Evolutionary conservation across 108 stramenopile genomes (phyloP).

Genomic region (Nitzschia putrida): DNA sequence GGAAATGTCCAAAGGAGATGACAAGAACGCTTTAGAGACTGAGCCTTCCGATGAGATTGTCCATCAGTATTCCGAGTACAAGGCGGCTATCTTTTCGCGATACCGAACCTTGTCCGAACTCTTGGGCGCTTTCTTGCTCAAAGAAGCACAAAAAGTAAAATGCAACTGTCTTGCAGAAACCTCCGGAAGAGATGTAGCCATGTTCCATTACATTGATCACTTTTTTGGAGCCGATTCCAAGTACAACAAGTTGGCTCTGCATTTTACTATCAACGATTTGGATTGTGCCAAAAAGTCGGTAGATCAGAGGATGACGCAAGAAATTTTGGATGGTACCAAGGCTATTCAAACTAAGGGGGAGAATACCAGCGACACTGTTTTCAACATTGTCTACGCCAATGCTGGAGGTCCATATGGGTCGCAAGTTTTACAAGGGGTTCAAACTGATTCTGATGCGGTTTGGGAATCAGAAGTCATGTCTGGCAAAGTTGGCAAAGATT

Average conservation of each 20-base stretch:
- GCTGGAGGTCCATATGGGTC: conserved; percentile 87
- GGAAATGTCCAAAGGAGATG: conserved; percentile 32
- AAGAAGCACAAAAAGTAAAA: conserved; percentile 57
- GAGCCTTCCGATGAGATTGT: conserved; percentile 53
- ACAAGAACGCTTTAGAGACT: neutral
- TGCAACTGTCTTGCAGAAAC: conserved; percentile 84
- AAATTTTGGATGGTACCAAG: conserved; percentile 61
- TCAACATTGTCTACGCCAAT: conserved; percentile 75
- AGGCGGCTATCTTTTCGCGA: conserved; percentile 84
- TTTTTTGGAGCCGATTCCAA: conserved; percentile 52
- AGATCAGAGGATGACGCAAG: conserved; percentile 76
- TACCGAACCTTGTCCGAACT: conserved; percentile 83
- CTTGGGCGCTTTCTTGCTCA: conserved; percentile 65
- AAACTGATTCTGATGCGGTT: conserved; percentile 71
- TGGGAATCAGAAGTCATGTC: conserved; percentile 62
- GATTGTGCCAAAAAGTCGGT: conserved; percentile 66
- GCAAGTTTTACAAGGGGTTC: conserved; percentile 70
- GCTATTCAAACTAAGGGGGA: conserved; percentile 25
- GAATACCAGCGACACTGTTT: conserved; percentile 6
- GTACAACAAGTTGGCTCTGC: conserved; percentile 84
- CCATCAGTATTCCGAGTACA: conserved; percentile 65
- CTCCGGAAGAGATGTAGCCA: conserved; percentile 80
- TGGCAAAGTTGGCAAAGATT: conserved; percentile 59
- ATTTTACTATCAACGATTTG: conserved; percentile 84
- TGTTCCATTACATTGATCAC: conserved; percentile 85